These are phyloP conservation scores for Fusarium papillatum DNA, from an alignment of 2,329 filamentous ascomycete species.

Conservation along the genomic window DNA sequence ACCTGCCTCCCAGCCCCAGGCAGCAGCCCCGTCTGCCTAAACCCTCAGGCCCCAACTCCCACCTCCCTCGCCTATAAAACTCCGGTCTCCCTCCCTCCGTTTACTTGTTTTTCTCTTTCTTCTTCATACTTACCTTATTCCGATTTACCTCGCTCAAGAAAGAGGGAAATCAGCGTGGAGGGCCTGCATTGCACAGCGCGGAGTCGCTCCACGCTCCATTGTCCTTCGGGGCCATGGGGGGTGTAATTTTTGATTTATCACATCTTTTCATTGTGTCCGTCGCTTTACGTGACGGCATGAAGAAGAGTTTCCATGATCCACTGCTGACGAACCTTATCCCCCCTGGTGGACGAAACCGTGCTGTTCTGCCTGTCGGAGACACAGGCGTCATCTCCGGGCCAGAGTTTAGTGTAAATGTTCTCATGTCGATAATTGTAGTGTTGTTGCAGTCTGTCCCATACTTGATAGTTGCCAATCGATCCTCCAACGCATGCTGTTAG, in stretches of 20 bases:
- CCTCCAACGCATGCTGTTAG: neutral
- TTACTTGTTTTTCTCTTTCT: conserved; percentile 48
- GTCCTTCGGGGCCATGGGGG: conserved; percentile 67
- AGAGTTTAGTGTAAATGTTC: too few species aligned
- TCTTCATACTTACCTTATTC: conserved; percentile 70
- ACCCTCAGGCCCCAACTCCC: conserved; percentile 11
- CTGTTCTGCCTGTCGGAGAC: too few species aligned
- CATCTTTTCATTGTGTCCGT: conserved; percentile 60
- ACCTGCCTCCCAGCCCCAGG: neutral
- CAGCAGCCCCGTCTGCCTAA: conserved; percentile 17
- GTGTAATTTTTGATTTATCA: conserved; percentile 66
- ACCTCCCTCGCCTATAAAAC: conserved; percentile 50
- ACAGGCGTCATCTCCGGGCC: too few species aligned
- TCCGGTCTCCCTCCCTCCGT: neutral
- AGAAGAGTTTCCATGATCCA: conserved; percentile 51
- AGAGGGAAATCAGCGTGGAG: conserved; percentile 57
- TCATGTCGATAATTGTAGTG: neutral
- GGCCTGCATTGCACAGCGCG: conserved; percentile 70
- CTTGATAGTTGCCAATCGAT: neutral
- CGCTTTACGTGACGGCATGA: conserved; percentile 56
- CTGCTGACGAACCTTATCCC: too few species aligned
- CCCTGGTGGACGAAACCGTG: too few species aligned
- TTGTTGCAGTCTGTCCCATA: neutral
- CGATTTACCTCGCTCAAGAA: conserved; percentile 60
- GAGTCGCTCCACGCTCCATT: conserved; percentile 63